Percentiles rank a stretch among this genome's conserved stretches.
These are phyloP conservation scores for Claviceps cyperi DNA, from an alignment of 2,329 filamentous ascomycete genomes.

Conservation along the genomic window DNA sequence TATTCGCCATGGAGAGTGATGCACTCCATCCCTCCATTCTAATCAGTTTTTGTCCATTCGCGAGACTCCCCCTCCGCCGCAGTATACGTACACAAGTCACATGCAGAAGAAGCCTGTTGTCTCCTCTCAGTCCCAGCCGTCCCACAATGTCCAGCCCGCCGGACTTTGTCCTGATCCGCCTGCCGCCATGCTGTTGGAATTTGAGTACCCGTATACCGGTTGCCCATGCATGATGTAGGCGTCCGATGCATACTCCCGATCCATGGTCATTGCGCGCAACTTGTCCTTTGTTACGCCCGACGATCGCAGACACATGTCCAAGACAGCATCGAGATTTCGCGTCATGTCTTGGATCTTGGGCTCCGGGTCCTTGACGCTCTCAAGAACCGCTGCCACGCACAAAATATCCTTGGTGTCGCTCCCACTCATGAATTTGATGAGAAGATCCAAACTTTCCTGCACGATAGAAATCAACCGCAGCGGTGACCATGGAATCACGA, in stretches of 20 bases:
- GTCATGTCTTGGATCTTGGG: constrained; percentile 27
- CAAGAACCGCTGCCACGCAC: constrained; percentile 31
- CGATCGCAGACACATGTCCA: constrained; percentile 30
- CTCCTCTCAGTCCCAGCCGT: constrained; percentile 22
- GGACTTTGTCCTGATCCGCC: constrained; percentile 15
- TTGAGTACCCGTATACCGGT: constrained; percentile 17
- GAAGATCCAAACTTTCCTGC: constrained; percentile 30
- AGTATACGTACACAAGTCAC: background rate
- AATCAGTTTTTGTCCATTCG: too few species aligned
- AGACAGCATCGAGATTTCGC: constrained; percentile 24
- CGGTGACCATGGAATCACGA: constrained; percentile 27
- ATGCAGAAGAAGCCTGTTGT: background rate
- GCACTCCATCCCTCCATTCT: background rate
- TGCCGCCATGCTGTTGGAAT: constrained; percentile 13
- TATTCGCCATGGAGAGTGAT: background rate
- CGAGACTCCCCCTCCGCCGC: background rate
- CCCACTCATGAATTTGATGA: constrained; percentile 31
- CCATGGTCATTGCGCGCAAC: constrained; percentile 1
- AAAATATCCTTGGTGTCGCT: constrained; percentile 37
- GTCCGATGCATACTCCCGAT: constrained; percentile 3
- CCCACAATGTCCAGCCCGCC: constrained; percentile 25
- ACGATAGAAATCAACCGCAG: constrained; percentile 28
- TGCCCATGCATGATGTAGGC: constrained; percentile 10
- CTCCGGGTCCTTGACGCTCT: constrained; percentile 28
- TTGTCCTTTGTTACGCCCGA: constrained; percentile 28